A percentile compares a stretch with the other conserved stretches of the same genome.
phyloP scores from a whole-genome alignment of 257 asterid genomes.

The Scutellaria barbata region DNA sequence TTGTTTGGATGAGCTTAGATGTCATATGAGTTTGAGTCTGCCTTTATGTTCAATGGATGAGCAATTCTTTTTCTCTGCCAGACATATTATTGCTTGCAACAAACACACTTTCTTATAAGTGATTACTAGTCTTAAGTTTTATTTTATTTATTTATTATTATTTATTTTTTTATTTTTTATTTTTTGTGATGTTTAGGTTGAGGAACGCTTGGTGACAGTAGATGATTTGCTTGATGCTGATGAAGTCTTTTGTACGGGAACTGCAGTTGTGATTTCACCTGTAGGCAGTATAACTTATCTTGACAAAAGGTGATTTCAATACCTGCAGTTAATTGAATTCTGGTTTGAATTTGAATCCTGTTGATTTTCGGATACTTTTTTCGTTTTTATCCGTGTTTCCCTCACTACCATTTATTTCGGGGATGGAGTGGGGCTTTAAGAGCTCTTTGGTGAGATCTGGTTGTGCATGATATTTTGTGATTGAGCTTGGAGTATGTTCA shows the following conservation, averaged over 20 bases:
- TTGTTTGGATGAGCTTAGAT: not conserved
- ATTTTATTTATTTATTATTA: not conserved
- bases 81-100: not conserved
- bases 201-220: slow-evolving; percentile 76
- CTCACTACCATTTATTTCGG: not conserved
- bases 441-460: not conserved
- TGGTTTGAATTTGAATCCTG: not conserved
- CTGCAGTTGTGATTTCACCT: slow-evolving; percentile 93
- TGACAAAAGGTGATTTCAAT: slow-evolving; percentile 59
- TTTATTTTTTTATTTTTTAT: too few relatives aligned
- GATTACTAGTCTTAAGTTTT: not conserved
- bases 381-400: not conserved
- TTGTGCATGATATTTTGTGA: not conserved
- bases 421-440: not conserved
- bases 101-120: not conserved
- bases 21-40: slow-evolving; percentile 1
- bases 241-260: slow-evolving; percentile 96
- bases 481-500: not conserved
- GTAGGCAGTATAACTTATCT: slow-evolving; percentile 89
- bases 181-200: slow-evolving; percentile 56
- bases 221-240: slow-evolving; percentile 98
- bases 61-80: not conserved
- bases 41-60: not conserved
- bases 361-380: not conserved
- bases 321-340: not conserved